Evolutionary conservation across 164 flowering plant genomes (phyloP), one percentile per base, ranked within the genome.

Genomic region (Vitis cinerea): DNA sequence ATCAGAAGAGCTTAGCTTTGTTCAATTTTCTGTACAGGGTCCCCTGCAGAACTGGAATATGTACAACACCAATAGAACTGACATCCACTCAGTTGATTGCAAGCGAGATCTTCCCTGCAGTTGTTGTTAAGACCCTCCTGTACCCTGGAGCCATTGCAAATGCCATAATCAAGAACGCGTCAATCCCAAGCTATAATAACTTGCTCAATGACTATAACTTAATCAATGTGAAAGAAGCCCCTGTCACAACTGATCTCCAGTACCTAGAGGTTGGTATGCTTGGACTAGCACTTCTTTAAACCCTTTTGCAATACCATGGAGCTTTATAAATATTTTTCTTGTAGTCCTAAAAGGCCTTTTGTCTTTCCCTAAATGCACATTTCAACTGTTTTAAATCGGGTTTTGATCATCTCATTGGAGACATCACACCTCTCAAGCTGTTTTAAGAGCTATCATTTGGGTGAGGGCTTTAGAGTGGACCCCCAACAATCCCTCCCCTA

Each of bases 121-220:
- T 10, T 48, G 51, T 79, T 2, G 75, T 78, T 29, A 80, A 84
- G 59, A 71, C 77, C 51, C 75, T 86, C 13, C 77, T 86, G 7
- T 86, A 84, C 58, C 87, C 87, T 2, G 86, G 86, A 14, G 83
- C 87, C 53, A n/a, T 82, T 75, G 82, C 71, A 7, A 75, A 74
- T 14, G 81, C 78, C 48, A 13, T 77, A 10, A 8, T 71, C 29
- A 67, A 47, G 48, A 56, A 66, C 52, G 50, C 7, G 10, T 9
- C 72, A 8, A 14, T 82, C n/a, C 84, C 86, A 47, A 77, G 55
- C 64, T 84, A 55, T 47, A 14, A 68, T 31, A 69, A 69, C 44
- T 66, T 86, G 64, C 69, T 82, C 2, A 59, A 72, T n/a, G 10
- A 60, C 0, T 78, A 75, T 61, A 74, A 75, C 62, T 67, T 77